Evolutionary conservation across 2,329 filamentous ascomycete genomes (phyloP).

Genomic region (Tricladium varicosporioides): DNA sequence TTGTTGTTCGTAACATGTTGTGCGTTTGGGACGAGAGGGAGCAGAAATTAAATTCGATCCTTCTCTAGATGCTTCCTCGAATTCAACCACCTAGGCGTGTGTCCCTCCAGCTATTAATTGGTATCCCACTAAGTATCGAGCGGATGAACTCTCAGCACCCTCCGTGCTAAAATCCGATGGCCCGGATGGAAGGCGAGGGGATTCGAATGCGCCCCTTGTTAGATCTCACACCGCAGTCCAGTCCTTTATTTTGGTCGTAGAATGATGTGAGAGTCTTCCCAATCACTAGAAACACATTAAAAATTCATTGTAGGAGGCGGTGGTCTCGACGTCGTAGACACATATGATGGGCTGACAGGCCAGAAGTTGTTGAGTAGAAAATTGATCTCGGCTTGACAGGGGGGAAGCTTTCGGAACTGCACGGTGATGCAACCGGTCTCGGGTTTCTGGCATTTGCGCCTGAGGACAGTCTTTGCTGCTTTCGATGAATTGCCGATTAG

Average conservation of each 20-base stretch:
- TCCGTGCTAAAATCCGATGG: too few species aligned
- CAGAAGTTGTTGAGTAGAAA: neutral
- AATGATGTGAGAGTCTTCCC: neutral
- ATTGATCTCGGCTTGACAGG: constrained; percentile 3
- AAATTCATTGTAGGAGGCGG: neutral
- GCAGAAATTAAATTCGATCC: neutral
- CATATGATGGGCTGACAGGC: neutral
- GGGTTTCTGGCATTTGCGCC: neutral
- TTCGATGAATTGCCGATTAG: neutral
- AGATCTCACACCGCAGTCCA: neutral
- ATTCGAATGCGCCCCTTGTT: neutral
- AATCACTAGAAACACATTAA: neutral
- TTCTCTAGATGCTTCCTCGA: constrained; percentile 2
- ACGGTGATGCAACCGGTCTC: constrained; percentile 18
- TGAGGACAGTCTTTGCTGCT: neutral
- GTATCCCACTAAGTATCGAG: too few species aligned
- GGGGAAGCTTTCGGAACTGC: constrained; percentile 13
- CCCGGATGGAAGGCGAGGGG: neutral
- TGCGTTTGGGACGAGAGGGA: neutral
- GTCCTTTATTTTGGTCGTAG: too few species aligned
- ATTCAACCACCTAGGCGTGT: neutral
- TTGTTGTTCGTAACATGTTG: constrained; percentile 24
- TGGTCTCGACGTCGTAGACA: neutral
- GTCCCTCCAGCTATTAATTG: neutral
- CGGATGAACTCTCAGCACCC: too few species aligned